These are phyloP conservation scores for Melaleuca quinquenervia DNA, from an alignment of 345 rosid species.

Conservation along the genomic window DNA sequence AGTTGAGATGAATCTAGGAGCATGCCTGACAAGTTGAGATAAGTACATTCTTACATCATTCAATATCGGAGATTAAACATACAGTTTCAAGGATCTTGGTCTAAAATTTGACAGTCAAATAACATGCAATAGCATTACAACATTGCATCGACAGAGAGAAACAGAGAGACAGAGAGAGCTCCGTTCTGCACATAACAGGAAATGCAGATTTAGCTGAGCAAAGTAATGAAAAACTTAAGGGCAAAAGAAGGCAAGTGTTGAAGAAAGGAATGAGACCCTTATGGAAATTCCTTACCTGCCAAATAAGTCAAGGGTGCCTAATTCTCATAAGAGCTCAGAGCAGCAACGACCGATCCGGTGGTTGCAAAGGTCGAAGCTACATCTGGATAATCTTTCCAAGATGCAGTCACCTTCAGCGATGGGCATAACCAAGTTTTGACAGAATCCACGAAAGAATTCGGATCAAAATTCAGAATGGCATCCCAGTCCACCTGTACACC, in stretches of 20 bases:
- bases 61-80: background rate
- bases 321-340: constrained; percentile 56
- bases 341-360: constrained; percentile 74
- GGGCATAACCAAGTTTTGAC: constrained; percentile 78
- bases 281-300: constrained; percentile 8
- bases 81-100: background rate
- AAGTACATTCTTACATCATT: background rate
- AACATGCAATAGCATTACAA: background rate
- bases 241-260: background rate
- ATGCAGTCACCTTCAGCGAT: constrained; percentile 52
- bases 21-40: background rate
- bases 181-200: background rate
- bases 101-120: background rate
- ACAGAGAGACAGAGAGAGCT: background rate
- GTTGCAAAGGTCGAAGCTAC: constrained; percentile 62
- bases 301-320: constrained; percentile 11
- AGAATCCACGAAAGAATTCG: constrained; percentile 44
- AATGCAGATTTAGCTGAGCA: background rate
- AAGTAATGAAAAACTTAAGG: background rate
- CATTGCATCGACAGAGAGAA: background rate
- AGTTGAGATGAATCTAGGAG: background rate
- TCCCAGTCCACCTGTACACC: constrained; percentile 92
- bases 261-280: background rate
- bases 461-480: constrained; percentile 68
- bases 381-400: constrained; percentile 80